phyloP scores from a whole-genome alignment of 345 rosid genomes.

The Brassica cretica region DNA sequence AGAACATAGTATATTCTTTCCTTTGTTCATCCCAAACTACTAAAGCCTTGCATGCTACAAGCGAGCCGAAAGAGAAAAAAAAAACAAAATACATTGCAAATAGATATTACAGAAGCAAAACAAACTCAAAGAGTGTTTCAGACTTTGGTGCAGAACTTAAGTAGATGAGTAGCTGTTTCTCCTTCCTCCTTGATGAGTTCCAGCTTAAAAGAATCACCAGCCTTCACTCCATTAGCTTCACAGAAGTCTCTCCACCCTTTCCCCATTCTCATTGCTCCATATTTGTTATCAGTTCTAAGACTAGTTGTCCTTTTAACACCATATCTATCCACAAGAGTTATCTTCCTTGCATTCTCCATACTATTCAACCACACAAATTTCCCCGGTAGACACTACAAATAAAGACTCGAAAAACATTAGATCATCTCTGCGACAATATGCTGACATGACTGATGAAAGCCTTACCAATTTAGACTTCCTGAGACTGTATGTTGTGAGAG shows the following conservation, averaged over 20 bases:
- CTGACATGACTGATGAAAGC: neutral
- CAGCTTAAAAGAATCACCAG: slow-evolving; percentile 10
- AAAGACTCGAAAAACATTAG: neutral
- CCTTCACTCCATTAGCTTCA: slow-evolving; percentile 17
- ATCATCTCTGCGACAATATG: neutral
- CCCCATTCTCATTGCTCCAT: slow-evolving; percentile 14
- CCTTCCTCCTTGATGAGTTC: slow-evolving; percentile 15
- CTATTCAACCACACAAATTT: slow-evolving; percentile 8
- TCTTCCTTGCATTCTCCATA: neutral
- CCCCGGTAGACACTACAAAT: slow-evolving; percentile 12
- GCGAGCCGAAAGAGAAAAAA: neutral
- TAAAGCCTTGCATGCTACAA: slow-evolving; percentile 2
- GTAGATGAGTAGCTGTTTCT: neutral
- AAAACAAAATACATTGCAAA: neutral
- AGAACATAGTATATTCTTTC: neutral
- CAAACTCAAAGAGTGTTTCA: neutral
- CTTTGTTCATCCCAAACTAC: neutral
- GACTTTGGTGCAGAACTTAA: slow-evolving; percentile 27
- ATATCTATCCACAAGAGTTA: slow-evolving; percentile 20
- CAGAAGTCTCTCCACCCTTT: slow-evolving; percentile 30
- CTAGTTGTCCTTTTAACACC: neutral
- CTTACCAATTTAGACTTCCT: neutral
- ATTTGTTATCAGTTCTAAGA: neutral
- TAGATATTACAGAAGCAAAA: neutral
- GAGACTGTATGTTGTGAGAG: neutral